Base-by-base conservation (phyloP, 2,329 filamentous ascomycete species). In the Epichloe brachyelytri region DNA sequence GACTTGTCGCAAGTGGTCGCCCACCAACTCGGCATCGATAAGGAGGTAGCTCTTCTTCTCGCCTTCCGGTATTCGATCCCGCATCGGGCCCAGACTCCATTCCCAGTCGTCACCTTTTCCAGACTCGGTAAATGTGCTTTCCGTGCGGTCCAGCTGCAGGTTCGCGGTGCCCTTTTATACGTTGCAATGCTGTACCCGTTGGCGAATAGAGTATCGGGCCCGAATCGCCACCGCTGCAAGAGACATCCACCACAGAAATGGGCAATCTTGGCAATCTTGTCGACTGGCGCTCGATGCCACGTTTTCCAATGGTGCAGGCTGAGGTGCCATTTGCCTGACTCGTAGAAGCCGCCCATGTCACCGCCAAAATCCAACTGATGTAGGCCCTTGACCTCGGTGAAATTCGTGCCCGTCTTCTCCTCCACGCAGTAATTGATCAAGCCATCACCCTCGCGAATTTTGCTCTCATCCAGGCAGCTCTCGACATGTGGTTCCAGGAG, bases 241-340 rank as follows among this genome's bases (percentile, higher is more conserved):
- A 81, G 71, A 53, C 79, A 82, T 46, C 75, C 73, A 5, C 79
- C 79, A 56, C 79, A 82, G n/a, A 79, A 53, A 1, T 52, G 38
- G 43, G 46, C 48, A 10, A 56, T 7, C 52, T 55, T 55, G 53
- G 51, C 51, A 34, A 57, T 57, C 40, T 55, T 55, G 39, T 56
- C 57, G 17, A 58, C 57, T 1, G 73, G 73, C 26, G 67, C 68
- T 8, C 68, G 58, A 63, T 79, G 79, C 77, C 78, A 82, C 12
- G 72, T 76, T 61, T 80, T 81, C 78, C 78, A 82, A 65, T 83
- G 79, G 60, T 83, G 79, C 6, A 83, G 65, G 47, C 73, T 79
- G 12, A 82, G 63, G 0, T 77, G 74, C n/a, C 68, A 64, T 22
- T 71, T 63, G 1, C 77, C 76, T 2, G 74, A 72, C 63, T 83